Conservation (phyloP, 352 stramenopile species). For the Bremia lactucae region DNA sequence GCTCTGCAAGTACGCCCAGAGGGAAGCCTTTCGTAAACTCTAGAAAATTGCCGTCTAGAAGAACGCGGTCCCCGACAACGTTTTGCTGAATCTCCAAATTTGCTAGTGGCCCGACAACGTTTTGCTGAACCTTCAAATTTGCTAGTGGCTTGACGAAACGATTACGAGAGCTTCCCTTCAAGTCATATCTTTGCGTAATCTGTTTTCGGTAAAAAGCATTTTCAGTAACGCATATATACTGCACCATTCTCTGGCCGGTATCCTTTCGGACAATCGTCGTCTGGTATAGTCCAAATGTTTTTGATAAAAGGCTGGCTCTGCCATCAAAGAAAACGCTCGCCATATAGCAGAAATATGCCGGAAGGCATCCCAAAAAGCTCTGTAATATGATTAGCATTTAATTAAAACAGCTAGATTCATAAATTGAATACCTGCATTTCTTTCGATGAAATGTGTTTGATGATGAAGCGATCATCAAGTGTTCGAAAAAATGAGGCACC, state of each 20-base stretch:
- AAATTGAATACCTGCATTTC: conserved; percentile 97
- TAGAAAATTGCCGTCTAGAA: conserved; percentile 81
- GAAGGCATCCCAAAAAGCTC: conserved; percentile 74
- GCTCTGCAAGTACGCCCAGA: conserved; percentile 53
- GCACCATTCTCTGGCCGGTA: conserved; percentile 81
- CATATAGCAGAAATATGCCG: conserved; percentile 96
- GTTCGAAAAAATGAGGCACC: conserved; percentile 94
- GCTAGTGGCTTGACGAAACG: conserved; percentile 72
- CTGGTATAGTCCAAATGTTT: conserved; percentile 96
- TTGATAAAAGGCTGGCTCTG: conserved; percentile 89
- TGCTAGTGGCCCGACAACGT: no score
- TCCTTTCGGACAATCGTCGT: conserved; percentile 91
- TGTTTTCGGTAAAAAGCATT: conserved; percentile 95
- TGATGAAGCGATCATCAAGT: conserved; percentile 93
- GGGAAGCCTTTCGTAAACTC: conserved; percentile 74
- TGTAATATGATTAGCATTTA: conserved; percentile 14
- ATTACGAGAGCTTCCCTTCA: conserved; percentile 96
- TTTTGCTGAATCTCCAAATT: no score
- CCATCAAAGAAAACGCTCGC: conserved; percentile 94
- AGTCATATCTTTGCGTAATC: conserved; percentile 91
- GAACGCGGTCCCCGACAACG: conserved; percentile 23
- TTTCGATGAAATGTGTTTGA: conserved; percentile 96
- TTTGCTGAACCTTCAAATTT: conserved; percentile 15
- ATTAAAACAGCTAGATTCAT: no score
- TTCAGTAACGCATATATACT: conserved; percentile 92